Conservation (phyloP, 2,329 filamentous ascomycete species). For the Xylariaceae sp. region DNA sequence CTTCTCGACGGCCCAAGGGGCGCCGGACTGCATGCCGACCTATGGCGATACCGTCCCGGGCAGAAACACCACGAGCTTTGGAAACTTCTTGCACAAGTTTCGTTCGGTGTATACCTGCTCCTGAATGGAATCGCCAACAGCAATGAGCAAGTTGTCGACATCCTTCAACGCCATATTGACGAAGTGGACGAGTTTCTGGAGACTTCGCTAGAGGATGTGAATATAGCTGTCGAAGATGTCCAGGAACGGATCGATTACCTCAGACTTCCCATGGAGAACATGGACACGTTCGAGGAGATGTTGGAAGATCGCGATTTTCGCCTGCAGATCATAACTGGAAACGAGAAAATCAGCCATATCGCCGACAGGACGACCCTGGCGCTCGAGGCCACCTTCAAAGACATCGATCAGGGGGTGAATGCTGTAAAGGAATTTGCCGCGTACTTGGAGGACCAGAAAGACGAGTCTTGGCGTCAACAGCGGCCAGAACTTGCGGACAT, state of each 20-base stretch:
- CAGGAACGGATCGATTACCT: constrained; percentile 74
- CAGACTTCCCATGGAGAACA: constrained; percentile 77
- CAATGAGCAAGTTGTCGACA: constrained; percentile 79
- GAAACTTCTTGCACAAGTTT: constrained; percentile 88
- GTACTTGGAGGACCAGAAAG: constrained; percentile 66
- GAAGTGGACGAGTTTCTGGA: constrained; percentile 91
- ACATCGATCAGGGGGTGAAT: constrained; percentile 72
- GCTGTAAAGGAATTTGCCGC: constrained; percentile 71
- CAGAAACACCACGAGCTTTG: constrained; percentile 82
- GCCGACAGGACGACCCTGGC: constrained; percentile 71
- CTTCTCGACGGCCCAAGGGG: constrained; percentile 65
- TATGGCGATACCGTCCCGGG: constrained; percentile 71
- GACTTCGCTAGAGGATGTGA: constrained; percentile 78
- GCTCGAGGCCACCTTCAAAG: constrained; percentile 72
- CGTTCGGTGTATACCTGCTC: constrained; percentile 86
- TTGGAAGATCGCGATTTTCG: constrained; percentile 81
- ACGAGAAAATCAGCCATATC: constrained; percentile 87
- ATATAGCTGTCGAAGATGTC: constrained; percentile 73
- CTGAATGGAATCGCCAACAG: constrained; percentile 84
- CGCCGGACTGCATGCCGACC: constrained; percentile 65
- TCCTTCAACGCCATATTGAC: constrained; percentile 87
- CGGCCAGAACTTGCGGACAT: constrained; percentile 65
- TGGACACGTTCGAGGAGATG: constrained; percentile 79
- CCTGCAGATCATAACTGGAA: constrained; percentile 75
- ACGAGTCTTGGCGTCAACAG: constrained; percentile 57